Conservation (phyloP, 2,329 filamentous ascomycete genomes). For the Sclerotinia trifoliorum region DNA sequence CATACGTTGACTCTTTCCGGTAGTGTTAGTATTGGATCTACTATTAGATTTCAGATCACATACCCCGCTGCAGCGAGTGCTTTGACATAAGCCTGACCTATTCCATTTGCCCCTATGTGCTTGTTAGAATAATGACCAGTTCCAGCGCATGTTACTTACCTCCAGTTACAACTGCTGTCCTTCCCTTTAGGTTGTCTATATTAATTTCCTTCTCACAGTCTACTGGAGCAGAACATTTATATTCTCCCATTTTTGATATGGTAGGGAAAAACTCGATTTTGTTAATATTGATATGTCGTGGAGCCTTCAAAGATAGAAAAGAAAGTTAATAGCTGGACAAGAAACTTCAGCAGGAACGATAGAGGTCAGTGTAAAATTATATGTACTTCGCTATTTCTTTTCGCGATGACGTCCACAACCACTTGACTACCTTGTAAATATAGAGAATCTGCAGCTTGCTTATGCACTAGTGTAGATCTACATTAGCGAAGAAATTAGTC, state of each 20-base stretch:
- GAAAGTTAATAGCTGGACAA: too few relatives aligned
- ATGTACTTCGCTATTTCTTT: too few relatives aligned
- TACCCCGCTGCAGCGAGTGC: not conserved
- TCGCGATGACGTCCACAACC: too few relatives aligned
- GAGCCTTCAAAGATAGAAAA: too few relatives aligned
- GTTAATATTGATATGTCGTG: too few relatives aligned
- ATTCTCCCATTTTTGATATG: not conserved
- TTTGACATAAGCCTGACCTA: not conserved
- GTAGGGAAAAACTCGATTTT: too few relatives aligned
- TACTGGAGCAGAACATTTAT: not conserved
- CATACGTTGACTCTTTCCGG: not conserved
- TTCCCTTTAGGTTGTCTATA: not conserved
- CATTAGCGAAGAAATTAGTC: too few relatives aligned
- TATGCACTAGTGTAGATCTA: too few relatives aligned
- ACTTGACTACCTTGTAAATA: too few relatives aligned
- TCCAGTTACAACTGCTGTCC: not conserved
- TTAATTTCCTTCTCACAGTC: not conserved
- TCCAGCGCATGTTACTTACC: not conserved
- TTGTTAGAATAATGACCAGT: not conserved
- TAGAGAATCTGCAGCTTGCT: too few relatives aligned
- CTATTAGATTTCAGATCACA: not conserved
- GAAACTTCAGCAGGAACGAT: too few relatives aligned
- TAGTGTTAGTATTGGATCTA: not conserved
- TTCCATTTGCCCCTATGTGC: not conserved
- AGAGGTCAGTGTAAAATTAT: too few relatives aligned